Evolutionary conservation across 306 rosid genomes (phyloP), one percentile per base, ranked within the genome.

Genomic region (Vachellia pachyceras): DNA sequence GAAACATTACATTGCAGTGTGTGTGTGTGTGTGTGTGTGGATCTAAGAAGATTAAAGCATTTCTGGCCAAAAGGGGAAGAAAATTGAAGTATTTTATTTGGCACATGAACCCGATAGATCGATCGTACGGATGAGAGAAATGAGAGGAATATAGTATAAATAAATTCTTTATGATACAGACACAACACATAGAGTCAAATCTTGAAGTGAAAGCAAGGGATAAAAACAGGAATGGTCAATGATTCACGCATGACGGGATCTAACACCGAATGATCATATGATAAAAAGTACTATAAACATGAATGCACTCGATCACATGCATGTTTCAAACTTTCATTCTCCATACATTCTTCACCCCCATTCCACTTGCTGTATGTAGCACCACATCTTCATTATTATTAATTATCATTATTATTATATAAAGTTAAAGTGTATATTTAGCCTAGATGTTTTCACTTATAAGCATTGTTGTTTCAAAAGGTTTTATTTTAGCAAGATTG

Each of bases 121-220:
- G 50, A 46, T 46, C 12, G 50, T 46, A 46, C 3, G 54, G n/a
- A 47, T 14, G 18, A 47, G 18, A 4, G 18, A 4, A 14, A 47
- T 47, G 54, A 47, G n/a, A 47, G 54, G 7, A 64, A 36, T 35
- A 39, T 55, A 20, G 6, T 20, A 55, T 55, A 22, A 8, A 54
- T 29, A 29, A 29, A 29, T 29, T 29, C 33, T 29, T 29, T 29
- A 29, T 29, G 33, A 29, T 29, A 29, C 33, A 29, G 33, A 29
- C n/a, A n/a, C n/a, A n/a, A n/a, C n/a, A n/a, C n/a, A n/a, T n/a
- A n/a, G n/a, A n/a, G 50, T 65, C 29, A 84, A 60, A 8, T 64
- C 84, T 85, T 87, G 84, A 63, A 10, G 61, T 22, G 37, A 70
- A 87, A 84, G 86, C 55, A 49, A 49, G 55, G 50, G 49, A 45